Evolutionary conservation across 179 eudicot genomes (phyloP).

Genomic region (Amaranthus tricolor): DNA sequence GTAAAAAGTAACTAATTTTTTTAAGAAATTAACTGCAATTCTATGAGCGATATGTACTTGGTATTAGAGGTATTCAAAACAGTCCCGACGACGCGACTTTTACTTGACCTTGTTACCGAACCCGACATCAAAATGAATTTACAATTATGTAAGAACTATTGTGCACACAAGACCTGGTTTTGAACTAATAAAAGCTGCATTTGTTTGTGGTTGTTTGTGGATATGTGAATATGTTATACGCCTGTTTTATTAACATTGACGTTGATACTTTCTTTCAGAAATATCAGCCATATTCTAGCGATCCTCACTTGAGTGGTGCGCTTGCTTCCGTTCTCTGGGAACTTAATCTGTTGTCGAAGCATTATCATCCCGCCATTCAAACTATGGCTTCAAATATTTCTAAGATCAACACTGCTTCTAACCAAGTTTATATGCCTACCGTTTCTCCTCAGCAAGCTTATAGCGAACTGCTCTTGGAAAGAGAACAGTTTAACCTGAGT

Average conservation of each 20-base stretch:
- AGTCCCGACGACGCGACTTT: too few species aligned
- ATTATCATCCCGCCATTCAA: slow-evolving; percentile 78
- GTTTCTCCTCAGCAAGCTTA: slow-evolving; percentile 80
- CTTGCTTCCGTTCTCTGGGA: slow-evolving; percentile 97
- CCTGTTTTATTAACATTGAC: not conserved
- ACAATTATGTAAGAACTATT: too few species aligned
- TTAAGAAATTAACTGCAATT: too few species aligned
- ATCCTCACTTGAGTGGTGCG: slow-evolving; percentile 92
- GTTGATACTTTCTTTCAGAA: slow-evolving; percentile 42
- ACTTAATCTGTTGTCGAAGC: slow-evolving; percentile 69
- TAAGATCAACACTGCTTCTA: slow-evolving; percentile 41
- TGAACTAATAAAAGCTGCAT: too few species aligned
- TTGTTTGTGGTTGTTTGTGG: too few species aligned
- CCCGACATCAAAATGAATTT: too few species aligned
- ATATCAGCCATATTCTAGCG: slow-evolving; percentile 76
- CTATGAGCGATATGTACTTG: too few species aligned
- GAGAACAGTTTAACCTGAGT: slow-evolving; percentile 40
- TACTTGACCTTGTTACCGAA: too few species aligned
- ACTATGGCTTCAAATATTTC: slow-evolving; percentile 69
- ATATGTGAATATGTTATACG: too few species aligned
- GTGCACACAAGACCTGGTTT: too few species aligned
- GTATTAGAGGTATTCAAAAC: too few species aligned
- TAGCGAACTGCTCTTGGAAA: slow-evolving; percentile 50
- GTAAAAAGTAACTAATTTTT: too few species aligned
- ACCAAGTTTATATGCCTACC: slow-evolving; percentile 56